Evolutionary conservation across 129 eudicot species (phyloP), one percentile per base, ranked within the genome.

Genomic region (Flaveria ramosissima): DNA sequence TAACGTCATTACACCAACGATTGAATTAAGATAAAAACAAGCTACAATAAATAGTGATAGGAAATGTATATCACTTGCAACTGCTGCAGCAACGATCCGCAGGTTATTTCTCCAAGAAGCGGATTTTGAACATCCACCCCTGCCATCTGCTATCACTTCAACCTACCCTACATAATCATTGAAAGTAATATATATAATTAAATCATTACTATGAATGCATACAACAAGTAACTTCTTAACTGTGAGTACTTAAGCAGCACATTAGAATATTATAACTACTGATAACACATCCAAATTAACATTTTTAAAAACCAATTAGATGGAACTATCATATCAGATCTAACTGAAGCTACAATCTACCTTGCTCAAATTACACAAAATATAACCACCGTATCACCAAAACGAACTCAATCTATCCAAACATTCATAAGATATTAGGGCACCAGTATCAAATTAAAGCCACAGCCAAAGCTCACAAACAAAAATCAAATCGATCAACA

Each of bases 21-120:
- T 39, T 2, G 16, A 12, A 41, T 27, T 0, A 32, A 17, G n/a
- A 4, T n/a, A 6, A 24, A 64, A 26, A 50, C 23, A 62, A 59
- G 19, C 16, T 9, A 59, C 30, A 21, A 21, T 6, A 71, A 46
- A 47, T 13, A 78, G 55, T 41, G 45, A 48, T 72, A 46, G 42
- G 55, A 46, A 20, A 30, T 61, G 68, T 6, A 64, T 52, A 53
- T 83, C 79, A 75, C 98, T 89, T 93, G 98, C 87, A 93, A 82
- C 83, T 88, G 92, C 82, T 88, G 84, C 74, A 93, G 80, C 51
- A 93, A 83, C 16, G 96, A 79, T 69, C 97, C 98, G 60, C 96
- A 90, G 60, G 97, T 88, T 15, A 80, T 83, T 83, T 88, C 96
- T 76, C 90, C 94, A 41, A 60, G 77, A 70, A 73, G 78, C 78